Evolutionary conservation across 1,284 basidiomycete species (phyloP).

Genomic region (Melampsora larici-populina): DNA sequence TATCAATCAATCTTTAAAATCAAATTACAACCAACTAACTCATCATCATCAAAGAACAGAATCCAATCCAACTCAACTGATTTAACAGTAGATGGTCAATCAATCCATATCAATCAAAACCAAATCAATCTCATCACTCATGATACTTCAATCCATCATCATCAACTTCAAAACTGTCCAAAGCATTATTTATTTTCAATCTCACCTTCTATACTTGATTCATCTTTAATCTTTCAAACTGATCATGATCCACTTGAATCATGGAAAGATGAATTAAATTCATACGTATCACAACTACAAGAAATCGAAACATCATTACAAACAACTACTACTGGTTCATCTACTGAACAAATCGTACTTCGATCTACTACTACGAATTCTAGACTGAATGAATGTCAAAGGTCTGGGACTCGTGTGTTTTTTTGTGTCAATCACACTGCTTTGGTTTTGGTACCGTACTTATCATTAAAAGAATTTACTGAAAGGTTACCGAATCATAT

Average conservation of each 20-base stretch:
- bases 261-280: no score
- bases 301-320: no score
- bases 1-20: not conserved
- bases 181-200: not conserved
- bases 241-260: not conserved
- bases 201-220: not conserved
- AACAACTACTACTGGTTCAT: no score
- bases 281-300: no score
- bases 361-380: no score
- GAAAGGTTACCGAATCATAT: no score
- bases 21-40: not conserved
- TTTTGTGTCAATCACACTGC: not conserved
- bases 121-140: not conserved
- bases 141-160: no score
- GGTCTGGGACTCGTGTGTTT: no score
- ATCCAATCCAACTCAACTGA: not conserved
- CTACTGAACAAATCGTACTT: no score
- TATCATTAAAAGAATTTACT: no score
- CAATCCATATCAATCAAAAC: not conserved
- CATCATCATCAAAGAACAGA: not conserved
- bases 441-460: not conserved
- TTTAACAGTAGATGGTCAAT: not conserved
- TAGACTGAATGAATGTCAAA: no score
- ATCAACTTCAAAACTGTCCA: not conserved
- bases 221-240: not conserved